Evolutionary conservation across 2,329 filamentous ascomycete species (phyloP).

Genomic region (Setomelanomma holmii): DNA sequence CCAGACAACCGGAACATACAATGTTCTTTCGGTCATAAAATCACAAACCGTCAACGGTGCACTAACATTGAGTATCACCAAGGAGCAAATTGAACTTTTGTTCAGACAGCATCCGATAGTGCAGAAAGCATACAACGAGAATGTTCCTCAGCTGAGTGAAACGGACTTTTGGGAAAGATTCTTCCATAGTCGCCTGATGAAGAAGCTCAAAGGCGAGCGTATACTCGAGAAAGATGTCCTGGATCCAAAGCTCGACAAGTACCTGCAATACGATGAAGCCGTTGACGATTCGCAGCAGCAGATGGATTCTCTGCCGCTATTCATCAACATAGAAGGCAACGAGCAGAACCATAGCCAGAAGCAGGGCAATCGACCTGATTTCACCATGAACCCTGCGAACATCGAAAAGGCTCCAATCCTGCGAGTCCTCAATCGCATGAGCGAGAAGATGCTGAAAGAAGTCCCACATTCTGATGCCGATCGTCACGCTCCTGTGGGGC

Average conservation of each 20-base stretch:
- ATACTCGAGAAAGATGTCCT: constrained; percentile 77
- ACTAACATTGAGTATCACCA: constrained; percentile 81
- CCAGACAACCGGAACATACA: constrained; percentile 89
- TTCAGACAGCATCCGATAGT: constrained; percentile 93
- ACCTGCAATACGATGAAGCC: constrained; percentile 75
- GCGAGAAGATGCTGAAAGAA: constrained; percentile 90
- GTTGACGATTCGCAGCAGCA: constrained; percentile 52
- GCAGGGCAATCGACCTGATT: constrained; percentile 84
- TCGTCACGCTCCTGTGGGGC: constrained; percentile 67
- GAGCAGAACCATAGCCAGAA: constrained; percentile 92
- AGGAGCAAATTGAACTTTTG: constrained; percentile 91
- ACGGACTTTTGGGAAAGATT: constrained; percentile 92
- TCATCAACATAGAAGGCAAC: constrained; percentile 92
- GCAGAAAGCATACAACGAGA: constrained; percentile 89
- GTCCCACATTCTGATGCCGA: constrained; percentile 80
- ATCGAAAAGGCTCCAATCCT: constrained; percentile 85
- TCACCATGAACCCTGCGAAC: constrained; percentile 83
- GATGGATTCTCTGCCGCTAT: constrained; percentile 76
- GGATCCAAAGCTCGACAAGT: constrained; percentile 84
- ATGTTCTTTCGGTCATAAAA: constrained; percentile 90
- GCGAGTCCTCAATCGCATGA: constrained; percentile 85
- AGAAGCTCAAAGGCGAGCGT: constrained; percentile 89
- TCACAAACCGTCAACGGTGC: constrained; percentile 73
- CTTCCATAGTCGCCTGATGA: constrained; percentile 88
- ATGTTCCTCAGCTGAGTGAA: constrained; percentile 77